Evolutionary conservation across 1,284 basidiomycete species (phyloP).

Genomic region (Ustilago hordei): DNA sequence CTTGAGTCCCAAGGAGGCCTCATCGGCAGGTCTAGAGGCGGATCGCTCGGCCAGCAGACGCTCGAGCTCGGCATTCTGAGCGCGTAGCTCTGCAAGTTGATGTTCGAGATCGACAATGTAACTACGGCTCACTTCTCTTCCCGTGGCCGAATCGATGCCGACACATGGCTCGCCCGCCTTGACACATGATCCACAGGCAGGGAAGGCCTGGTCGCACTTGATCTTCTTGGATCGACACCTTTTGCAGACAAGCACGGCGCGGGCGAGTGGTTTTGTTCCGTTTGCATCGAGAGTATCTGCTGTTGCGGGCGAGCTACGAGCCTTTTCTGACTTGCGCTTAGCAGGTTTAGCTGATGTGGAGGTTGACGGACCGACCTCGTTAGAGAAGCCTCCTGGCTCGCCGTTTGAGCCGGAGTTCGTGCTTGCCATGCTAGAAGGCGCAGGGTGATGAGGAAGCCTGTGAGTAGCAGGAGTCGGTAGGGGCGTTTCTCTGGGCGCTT

Average conservation of each 20-base stretch:
- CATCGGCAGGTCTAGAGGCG: slow-evolving; percentile 7
- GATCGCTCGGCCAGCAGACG: slow-evolving; percentile 18
- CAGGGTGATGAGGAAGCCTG: not conserved
- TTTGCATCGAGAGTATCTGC: slow-evolving; percentile 14
- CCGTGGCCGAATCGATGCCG: slow-evolving; percentile 51
- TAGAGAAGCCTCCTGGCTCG: slow-evolving; percentile 24
- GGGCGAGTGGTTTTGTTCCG: slow-evolving; percentile 40
- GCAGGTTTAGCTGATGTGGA: slow-evolving; percentile 15
- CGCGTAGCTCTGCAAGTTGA: slow-evolving; percentile 37
- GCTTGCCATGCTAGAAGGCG: slow-evolving; percentile 1
- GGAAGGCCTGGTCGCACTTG: slow-evolving; percentile 54
- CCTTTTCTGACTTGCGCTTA: slow-evolving; percentile 35
- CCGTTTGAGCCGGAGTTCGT: slow-evolving; percentile 16
- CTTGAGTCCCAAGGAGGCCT: slow-evolving; percentile 17
- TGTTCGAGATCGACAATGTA: slow-evolving; percentile 52
- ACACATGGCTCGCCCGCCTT: slow-evolving; percentile 50
- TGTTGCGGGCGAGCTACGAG: slow-evolving; percentile 13
- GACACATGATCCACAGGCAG: slow-evolving; percentile 53
- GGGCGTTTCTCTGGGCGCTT: too few species aligned
- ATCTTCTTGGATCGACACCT: slow-evolving; percentile 54
- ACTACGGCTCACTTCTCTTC: slow-evolving; percentile 50
- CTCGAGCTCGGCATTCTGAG: slow-evolving; percentile 46
- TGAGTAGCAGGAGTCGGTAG: not conserved
- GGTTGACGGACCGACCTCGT: slow-evolving; percentile 1
- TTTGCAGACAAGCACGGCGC: slow-evolving; percentile 50